phyloP scores from a whole-genome alignment of 2,329 filamentous ascomycete genomes.

The Samsoniella hepiali region DNA sequence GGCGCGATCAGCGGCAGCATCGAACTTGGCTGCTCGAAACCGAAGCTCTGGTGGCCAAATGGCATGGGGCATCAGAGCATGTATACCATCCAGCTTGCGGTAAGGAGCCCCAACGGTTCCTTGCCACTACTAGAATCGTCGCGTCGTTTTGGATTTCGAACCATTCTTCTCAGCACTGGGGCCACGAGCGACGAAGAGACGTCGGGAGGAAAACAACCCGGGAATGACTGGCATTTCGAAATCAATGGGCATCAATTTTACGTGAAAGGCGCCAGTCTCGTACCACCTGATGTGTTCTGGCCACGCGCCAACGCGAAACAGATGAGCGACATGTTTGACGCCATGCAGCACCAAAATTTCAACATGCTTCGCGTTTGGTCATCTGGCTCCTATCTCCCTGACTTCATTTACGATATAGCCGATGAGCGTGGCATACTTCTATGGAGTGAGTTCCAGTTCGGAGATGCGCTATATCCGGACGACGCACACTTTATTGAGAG shows the following conservation, averaged over 20 bases:
- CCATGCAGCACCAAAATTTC: slow-evolving; percentile 53
- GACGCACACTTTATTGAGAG: slow-evolving; percentile 53
- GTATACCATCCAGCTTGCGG: slow-evolving; percentile 52
- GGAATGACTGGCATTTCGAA: slow-evolving; percentile 58
- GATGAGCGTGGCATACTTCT: slow-evolving; percentile 59
- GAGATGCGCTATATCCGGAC: slow-evolving; percentile 57
- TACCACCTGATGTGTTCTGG: slow-evolving; percentile 62
- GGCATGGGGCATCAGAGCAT: slow-evolving; percentile 55
- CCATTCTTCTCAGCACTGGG: slow-evolving; percentile 56
- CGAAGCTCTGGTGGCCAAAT: slow-evolving; percentile 60
- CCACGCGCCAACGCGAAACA: slow-evolving; percentile 52
- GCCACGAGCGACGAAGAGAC: slow-evolving; percentile 53
- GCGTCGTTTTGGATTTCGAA: slow-evolving; percentile 58
- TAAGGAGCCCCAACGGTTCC: neutral
- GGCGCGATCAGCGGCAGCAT: slow-evolving; percentile 48
- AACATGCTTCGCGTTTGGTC: slow-evolving; percentile 65
- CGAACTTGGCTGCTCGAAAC: slow-evolving; percentile 39
- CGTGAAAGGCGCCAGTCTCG: slow-evolving; percentile 62
- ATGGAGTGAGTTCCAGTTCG: slow-evolving; percentile 63
- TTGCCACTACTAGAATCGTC: slow-evolving; percentile 36
- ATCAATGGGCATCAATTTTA: slow-evolving; percentile 63
- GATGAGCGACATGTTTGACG: slow-evolving; percentile 47
- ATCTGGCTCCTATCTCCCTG: slow-evolving; percentile 56
- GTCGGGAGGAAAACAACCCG: slow-evolving; percentile 43
- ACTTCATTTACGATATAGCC: slow-evolving; percentile 61